Evolutionary conservation across 192 early-diverging fungal genomes (phyloP).

Genomic region (Coemansia sp.): DNA sequence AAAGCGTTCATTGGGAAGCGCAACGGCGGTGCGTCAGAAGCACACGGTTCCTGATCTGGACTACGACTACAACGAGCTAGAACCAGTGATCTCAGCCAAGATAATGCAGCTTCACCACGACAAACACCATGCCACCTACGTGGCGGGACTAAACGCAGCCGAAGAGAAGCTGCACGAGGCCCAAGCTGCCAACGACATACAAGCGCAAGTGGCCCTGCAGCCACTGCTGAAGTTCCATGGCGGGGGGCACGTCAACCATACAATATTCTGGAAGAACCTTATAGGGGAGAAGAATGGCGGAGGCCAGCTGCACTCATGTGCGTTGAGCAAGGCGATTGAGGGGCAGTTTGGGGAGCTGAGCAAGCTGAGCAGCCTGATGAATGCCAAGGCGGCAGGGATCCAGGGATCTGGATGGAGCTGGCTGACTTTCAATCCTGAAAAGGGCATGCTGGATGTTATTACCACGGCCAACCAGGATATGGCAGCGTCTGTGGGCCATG

Average conservation of each 20-base stretch:
- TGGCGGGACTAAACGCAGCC: conserved; percentile 82
- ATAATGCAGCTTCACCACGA: conserved; percentile 93
- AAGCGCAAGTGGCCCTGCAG: conserved; percentile 75
- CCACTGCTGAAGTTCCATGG: conserved; percentile 87
- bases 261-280: conserved; percentile 94
- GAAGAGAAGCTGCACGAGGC: conserved; percentile 85
- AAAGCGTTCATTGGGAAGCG: conserved; percentile 6
- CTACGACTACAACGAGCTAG: conserved; percentile 83
- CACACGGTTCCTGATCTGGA: conserved; percentile 85
- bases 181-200: conserved; percentile 65
- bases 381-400: conserved; percentile 74
- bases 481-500: conserved; percentile 56
- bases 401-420: conserved; percentile 97
- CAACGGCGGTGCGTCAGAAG: conserved; percentile 54
- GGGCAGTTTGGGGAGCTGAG: conserved; percentile 81
- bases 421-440: conserved; percentile 83
- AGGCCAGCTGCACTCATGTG: conserved; percentile 63
- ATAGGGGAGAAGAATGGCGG: conserved; percentile 77
- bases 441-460: conserved; percentile 77
- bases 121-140: conserved; percentile 95
- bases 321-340: conserved; percentile 71
- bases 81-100: conserved; percentile 89
- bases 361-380: conserved; percentile 74
- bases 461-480: conserved; percentile 88
- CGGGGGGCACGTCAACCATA: conserved; percentile 88